phyloP scores from a whole-genome alignment of 2,329 filamentous ascomycete species.

The Penicillium sp. region DNA sequence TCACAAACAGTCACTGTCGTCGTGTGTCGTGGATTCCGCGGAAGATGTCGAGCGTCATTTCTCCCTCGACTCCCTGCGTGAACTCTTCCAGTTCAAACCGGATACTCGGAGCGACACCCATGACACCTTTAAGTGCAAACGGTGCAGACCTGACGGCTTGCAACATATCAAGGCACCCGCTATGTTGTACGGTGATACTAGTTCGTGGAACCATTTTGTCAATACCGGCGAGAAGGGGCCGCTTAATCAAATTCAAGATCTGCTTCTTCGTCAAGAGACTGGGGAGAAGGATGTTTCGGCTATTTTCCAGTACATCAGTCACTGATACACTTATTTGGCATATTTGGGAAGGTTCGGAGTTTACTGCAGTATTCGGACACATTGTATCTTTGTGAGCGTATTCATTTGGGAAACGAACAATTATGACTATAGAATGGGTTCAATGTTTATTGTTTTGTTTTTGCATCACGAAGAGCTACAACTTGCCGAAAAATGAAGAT shows the following conservation, averaged over 20 bases:
- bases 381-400: not conserved
- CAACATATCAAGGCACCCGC: conserved; percentile 89
- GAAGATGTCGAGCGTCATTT: conserved; percentile 98
- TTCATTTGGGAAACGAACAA: not conserved
- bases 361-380: not conserved
- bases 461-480: not conserved
- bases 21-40: conserved; percentile 91
- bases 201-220: conserved; percentile 97
- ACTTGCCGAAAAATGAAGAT: not conserved
- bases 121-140: conserved; percentile 97
- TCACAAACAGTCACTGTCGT: conserved; percentile 95
- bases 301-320: conserved; percentile 98
- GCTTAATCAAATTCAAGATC: conserved; percentile 80
- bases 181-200: conserved; percentile 96
- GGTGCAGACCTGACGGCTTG: conserved; percentile 81
- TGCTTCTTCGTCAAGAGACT: conserved; percentile 82
- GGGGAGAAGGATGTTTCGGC: conserved; percentile 79
- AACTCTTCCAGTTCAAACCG: conserved; percentile 88
- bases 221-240: conserved; percentile 68
- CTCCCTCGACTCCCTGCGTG: conserved; percentile 81
- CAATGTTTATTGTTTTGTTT: not conserved
- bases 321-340: conserved; percentile 47
- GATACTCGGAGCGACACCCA: conserved; percentile 90
- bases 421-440: conserved; percentile 3
- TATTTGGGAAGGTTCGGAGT: not conserved